A percentile compares a stretch with the other conserved stretches of the same genome.
Evolutionary conservation across 1,284 basidiomycete genomes (phyloP).

Genomic region (Violaceomyces palustris): DNA sequence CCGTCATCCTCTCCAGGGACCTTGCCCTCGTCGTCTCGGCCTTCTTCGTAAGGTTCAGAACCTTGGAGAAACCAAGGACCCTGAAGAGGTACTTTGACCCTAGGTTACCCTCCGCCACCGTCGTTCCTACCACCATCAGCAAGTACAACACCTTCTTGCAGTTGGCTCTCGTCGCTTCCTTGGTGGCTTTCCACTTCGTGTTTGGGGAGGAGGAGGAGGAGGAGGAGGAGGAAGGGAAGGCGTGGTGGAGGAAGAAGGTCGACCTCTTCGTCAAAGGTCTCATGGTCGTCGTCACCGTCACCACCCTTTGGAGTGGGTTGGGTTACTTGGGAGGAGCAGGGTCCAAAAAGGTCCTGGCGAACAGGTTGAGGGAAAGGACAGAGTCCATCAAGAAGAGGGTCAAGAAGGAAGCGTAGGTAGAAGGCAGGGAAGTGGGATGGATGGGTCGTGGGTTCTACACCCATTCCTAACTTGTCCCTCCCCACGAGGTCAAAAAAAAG

Average conservation of each 20-base stretch:
- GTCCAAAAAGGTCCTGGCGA: constrained; percentile 8
- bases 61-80: constrained; percentile 84
- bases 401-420: no score
- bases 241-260: not conserved
- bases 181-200: no score
- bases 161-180: constrained; percentile 83
- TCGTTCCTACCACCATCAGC: constrained; percentile 67
- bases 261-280: constrained; percentile 40
- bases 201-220: not conserved
- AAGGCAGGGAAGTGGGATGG: no score
- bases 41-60: constrained; percentile 87
- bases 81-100: constrained; percentile 89
- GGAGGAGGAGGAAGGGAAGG: not conserved
- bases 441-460: no score
- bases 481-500: no score
- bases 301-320: constrained; percentile 85
- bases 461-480: no score
- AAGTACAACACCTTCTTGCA: constrained; percentile 84
- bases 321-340: constrained; percentile 63
- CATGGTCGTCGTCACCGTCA: constrained; percentile 78
- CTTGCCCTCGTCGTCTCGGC: constrained; percentile 79
- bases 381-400: no score
- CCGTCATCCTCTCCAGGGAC: constrained; percentile 84
- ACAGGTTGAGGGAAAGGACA: no score
- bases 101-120: constrained; percentile 86